Conservation (phyloP, 495 filamentous ascomycete species). For the Usnea hakonensis region DNA sequence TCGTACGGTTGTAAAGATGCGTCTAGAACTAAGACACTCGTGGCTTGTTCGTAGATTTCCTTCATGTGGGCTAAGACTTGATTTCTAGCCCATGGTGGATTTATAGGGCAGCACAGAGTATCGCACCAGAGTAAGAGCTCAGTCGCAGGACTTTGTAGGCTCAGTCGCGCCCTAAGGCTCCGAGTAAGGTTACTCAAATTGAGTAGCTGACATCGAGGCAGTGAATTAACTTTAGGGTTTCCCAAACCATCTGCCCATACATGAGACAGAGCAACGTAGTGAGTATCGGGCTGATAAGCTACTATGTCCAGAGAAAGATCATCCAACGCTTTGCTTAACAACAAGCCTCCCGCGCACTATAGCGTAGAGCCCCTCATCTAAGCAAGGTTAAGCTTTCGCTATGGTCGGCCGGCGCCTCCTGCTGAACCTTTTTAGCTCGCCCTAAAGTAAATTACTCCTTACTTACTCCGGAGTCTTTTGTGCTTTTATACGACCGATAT, state of each 20-base stretch:
- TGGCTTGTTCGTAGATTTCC: slow-evolving; percentile 8
- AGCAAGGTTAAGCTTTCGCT: too few species aligned
- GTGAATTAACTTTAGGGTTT: slow-evolving; percentile 13
- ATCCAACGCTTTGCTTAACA: background rate
- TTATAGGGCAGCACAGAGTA: slow-evolving; percentile 17
- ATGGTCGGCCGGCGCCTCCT: too few species aligned
- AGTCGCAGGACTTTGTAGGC: background rate
- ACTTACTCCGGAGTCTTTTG: too few species aligned
- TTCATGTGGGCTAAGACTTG: slow-evolving; percentile 8
- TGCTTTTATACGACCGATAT: too few species aligned
- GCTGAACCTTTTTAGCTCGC: too few species aligned
- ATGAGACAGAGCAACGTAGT: slow-evolving; percentile 25
- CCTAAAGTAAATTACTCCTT: too few species aligned
- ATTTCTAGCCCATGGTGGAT: background rate
- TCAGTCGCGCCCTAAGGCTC: background rate
- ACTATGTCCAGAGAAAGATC: slow-evolving; percentile 2
- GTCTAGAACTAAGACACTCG: slow-evolving; percentile 17
- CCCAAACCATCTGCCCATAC: slow-evolving; percentile 23
- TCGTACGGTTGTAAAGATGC: background rate
- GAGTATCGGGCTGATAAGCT: background rate
- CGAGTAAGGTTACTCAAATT: slow-evolving; percentile 1
- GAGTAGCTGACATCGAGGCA: slow-evolving; percentile 17
- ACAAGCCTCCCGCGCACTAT: too few species aligned
- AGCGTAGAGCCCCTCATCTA: too few species aligned
- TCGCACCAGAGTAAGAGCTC: slow-evolving; percentile 16